Percentiles rank a stretch among this genome's conserved stretches.
Conservation (phyloP, 176 grass and related monocot species). For the Areca catechu region DNA sequence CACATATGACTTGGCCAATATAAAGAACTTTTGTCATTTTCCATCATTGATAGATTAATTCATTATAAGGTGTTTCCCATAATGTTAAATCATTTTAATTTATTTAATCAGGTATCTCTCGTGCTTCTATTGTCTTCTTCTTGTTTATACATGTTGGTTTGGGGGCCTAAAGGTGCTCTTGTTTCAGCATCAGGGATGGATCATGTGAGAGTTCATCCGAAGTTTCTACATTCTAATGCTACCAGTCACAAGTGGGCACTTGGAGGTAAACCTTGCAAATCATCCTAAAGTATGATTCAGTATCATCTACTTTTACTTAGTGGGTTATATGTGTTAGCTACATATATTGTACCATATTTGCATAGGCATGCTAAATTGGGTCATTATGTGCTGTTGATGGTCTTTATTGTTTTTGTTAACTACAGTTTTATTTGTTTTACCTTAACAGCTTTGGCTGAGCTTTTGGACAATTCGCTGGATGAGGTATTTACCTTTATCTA, state of each 20-base stretch:
- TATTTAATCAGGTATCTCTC: not conserved
- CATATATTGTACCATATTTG: too few relatives aligned
- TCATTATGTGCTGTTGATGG: too few relatives aligned
- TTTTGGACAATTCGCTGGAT: conserved; percentile 91
- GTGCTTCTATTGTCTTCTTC: not conserved
- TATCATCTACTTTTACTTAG: too few relatives aligned
- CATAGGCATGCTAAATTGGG: too few relatives aligned
- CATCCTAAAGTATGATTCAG: too few relatives aligned
- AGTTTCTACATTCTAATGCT: conserved; percentile 96
- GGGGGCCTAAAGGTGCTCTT: not conserved
- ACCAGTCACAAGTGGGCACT: conserved; percentile 99
- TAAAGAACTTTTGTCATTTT: too few relatives aligned
- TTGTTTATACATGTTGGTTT: not conserved
- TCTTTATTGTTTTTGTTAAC: too few relatives aligned
- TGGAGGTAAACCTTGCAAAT: conserved; percentile 43
- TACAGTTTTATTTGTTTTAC: conserved; percentile 2
- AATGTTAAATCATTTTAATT: too few relatives aligned
- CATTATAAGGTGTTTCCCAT: too few relatives aligned
- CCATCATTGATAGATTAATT: too few relatives aligned
- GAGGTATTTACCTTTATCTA: conserved; percentile 41
- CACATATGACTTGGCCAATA: too few relatives aligned
- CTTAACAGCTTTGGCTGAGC: conserved; percentile 82
- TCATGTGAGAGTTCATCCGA: conserved; percentile 89
- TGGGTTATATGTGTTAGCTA: too few relatives aligned
- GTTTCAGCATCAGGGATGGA: conserved; percentile 64